These are phyloP conservation scores for Nitzschia palea DNA, from an alignment of 108 stramenopile species.

Conservation along the genomic window DNA sequence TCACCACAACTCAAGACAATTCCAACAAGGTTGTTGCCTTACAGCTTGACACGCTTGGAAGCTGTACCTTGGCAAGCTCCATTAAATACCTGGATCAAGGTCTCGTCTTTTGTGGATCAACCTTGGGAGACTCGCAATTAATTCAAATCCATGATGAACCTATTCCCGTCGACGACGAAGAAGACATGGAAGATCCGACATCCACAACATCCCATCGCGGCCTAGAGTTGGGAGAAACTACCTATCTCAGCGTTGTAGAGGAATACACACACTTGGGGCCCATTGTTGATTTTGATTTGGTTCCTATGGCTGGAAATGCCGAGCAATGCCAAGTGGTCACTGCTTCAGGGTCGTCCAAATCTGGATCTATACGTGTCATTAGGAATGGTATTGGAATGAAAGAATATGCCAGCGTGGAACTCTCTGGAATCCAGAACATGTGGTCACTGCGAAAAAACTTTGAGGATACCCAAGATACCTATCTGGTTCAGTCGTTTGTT, in stretches of 20 bases:
- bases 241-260: slow-evolving; percentile 83
- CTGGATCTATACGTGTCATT: slow-evolving; percentile 90
- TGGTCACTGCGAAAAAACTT: slow-evolving; percentile 78
- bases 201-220: slow-evolving; percentile 1
- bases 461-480: slow-evolving; percentile 71
- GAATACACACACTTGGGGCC: slow-evolving; percentile 95
- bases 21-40: slow-evolving; percentile 53
- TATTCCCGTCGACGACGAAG: slow-evolving; percentile 41
- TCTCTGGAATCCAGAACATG: slow-evolving; percentile 94
- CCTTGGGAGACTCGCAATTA: slow-evolving; percentile 90
- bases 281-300: slow-evolving; percentile 95
- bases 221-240: slow-evolving; percentile 39
- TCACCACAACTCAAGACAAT: slow-evolving; percentile 2
- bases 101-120: slow-evolving; percentile 88
- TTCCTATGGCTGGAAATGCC: slow-evolving; percentile 52
- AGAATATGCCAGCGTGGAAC: slow-evolving; percentile 86
- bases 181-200: slow-evolving; percentile 20
- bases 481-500: slow-evolving; percentile 93
- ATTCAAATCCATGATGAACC: slow-evolving; percentile 86
- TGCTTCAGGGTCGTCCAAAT: slow-evolving; percentile 83
- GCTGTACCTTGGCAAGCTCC: slow-evolving; percentile 54
- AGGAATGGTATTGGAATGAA: slow-evolving; percentile 97
- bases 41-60: slow-evolving; percentile 77
- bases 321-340: slow-evolving; percentile 90
- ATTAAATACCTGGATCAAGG: slow-evolving; percentile 88